Percentiles rank a stretch among this genome's conserved stretches.
phyloP scores from a whole-genome alignment of 805 yeast genomes.

The Saccharomycopsis malanga region DNA sequence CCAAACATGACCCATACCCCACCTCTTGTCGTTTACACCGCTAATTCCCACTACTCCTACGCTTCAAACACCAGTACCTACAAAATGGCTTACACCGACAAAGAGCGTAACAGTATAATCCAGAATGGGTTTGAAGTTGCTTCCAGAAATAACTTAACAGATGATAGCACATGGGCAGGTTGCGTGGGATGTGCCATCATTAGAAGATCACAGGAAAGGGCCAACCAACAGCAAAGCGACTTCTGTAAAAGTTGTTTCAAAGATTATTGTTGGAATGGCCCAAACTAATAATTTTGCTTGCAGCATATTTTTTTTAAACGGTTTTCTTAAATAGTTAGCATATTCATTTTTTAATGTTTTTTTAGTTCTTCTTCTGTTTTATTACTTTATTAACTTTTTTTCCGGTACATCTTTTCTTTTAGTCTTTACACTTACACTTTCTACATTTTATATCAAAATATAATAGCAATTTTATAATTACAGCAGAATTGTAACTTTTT shows the following conservation, averaged over 20 bases:
- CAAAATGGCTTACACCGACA: constrained; percentile 51
- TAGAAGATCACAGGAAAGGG: constrained; percentile 69
- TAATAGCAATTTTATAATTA: too few relatives aligned
- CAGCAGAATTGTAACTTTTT: too few relatives aligned
- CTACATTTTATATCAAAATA: neutral
- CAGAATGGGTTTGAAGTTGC: constrained; percentile 68
- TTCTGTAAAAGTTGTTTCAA: constrained; percentile 68
- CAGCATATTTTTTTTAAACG: neutral
- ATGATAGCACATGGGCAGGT: too few relatives aligned
- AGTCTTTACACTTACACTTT: neutral
- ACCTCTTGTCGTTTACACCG: constrained; percentile 68
- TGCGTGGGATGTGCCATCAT: constrained; percentile 81
- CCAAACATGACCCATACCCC: constrained; percentile 49
- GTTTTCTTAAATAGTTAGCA: neutral
- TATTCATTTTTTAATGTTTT: neutral
- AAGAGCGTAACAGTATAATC: constrained; percentile 52
- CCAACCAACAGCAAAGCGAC: constrained; percentile 46
- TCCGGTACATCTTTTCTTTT: neutral
- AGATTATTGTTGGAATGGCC: constrained; percentile 60
- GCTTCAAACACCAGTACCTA: constrained; percentile 65
- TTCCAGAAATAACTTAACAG: constrained; percentile 60
- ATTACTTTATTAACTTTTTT: neutral
- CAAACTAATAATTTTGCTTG: neutral
- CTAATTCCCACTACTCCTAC: constrained; percentile 60
- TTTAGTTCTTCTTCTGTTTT: neutral